These are phyloP conservation scores for Scutellospora calospora DNA, from an alignment of 371 early-diverging fungal genomes.

Conservation along the genomic window DNA sequence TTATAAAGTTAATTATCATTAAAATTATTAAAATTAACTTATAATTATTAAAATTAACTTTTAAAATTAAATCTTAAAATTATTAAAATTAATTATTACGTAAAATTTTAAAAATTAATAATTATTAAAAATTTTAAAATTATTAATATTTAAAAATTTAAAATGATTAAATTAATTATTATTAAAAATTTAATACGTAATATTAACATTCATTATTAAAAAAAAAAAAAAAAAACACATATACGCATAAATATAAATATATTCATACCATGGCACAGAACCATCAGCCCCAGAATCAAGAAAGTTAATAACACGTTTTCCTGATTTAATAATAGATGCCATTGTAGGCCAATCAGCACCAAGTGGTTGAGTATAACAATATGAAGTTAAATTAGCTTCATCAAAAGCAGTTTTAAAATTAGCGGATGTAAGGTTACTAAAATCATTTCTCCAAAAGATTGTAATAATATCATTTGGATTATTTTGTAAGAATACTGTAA, in stretches of 20 bases:
- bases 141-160: neutral
- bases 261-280: slow-evolving; percentile 66
- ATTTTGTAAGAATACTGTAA: slow-evolving; percentile 64
- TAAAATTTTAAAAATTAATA: no score
- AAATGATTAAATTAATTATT: neutral
- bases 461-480: slow-evolving; percentile 77
- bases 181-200: neutral
- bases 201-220: neutral
- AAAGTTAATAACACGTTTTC: slow-evolving; percentile 75
- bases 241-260: neutral
- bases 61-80: no score
- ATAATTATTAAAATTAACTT: no score
- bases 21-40: no score
- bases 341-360: slow-evolving; percentile 75
- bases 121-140: slow-evolving; percentile 14
- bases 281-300: slow-evolving; percentile 63
- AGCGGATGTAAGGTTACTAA: slow-evolving; percentile 57
- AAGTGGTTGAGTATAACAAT: slow-evolving; percentile 53
- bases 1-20: no score
- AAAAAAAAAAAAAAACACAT: neutral
- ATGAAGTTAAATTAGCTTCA: slow-evolving; percentile 65
- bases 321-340: slow-evolving; percentile 64
- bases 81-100: no score
- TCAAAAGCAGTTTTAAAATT: slow-evolving; percentile 63
- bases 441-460: slow-evolving; percentile 73